A percentile compares a stretch with the other conserved stretches of the same genome.
These are phyloP conservation scores for Cryptosporidium ubiquitum DNA, from an alignment of 169 alveolate species.

Conservation along the genomic window DNA sequence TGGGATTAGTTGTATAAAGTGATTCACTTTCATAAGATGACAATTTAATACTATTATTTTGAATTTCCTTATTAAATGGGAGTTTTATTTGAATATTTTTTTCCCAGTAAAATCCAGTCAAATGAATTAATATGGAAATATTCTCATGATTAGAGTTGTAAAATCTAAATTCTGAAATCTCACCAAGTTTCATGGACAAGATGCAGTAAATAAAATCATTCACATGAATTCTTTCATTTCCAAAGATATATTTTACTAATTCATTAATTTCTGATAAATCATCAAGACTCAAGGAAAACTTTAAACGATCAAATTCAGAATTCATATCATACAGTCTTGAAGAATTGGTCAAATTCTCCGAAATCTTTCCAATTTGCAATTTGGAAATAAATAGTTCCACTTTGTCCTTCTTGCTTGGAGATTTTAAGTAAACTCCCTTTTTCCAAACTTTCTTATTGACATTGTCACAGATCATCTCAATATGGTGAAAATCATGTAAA, in stretches of 20 bases:
- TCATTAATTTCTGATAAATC: background rate
- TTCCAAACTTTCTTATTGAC: constrained; percentile 25
- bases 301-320: background rate
- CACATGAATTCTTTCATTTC: background rate
- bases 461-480: background rate
- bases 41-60: background rate
- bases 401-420: constrained; percentile 17
- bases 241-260: background rate
- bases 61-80: background rate
- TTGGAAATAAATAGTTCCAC: constrained; percentile 7
- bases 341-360: background rate
- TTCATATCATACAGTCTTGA: background rate
- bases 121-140: background rate
- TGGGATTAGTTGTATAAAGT: background rate
- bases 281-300: background rate
- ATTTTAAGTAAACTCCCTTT: constrained; percentile 11
- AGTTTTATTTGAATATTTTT: constrained; percentile 3
- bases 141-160: background rate
- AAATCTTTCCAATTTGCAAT: background rate
- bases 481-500: constrained; percentile 19
- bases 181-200: constrained; percentile 39
- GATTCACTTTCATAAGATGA: background rate
- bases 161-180: constrained; percentile 59
- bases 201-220: background rate
- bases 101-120: constrained; percentile 28